These are phyloP conservation scores for Phytophthora megakarya DNA, from an alignment of 352 stramenopile species.

Conservation along the genomic window DNA sequence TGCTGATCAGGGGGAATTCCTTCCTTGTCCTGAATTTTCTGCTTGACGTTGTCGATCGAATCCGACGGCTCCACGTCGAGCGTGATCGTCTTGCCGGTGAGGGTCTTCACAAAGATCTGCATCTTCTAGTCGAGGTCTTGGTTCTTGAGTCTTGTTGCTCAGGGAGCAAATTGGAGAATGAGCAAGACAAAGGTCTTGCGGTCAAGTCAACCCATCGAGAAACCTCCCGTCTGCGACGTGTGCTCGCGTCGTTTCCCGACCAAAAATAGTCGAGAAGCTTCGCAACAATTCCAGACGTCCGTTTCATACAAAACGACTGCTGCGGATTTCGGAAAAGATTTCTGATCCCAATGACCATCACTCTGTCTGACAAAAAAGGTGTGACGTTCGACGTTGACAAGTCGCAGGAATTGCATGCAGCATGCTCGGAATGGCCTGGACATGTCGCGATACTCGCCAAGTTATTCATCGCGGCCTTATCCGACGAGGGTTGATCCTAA, in stretches of 20 bases:
- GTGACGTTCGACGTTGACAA: slow-evolving; percentile 13
- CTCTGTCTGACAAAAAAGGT: too few relatives aligned
- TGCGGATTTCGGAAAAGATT: slow-evolving; percentile 28
- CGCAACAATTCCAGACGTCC: slow-evolving; percentile 13
- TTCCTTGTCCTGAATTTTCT: slow-evolving; percentile 34
- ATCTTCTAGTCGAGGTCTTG: slow-evolving; percentile 31
- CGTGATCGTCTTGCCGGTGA: slow-evolving; percentile 33
- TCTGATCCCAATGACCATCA: slow-evolving; percentile 29
- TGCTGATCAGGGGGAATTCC: too few relatives aligned
- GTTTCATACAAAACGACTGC: slow-evolving; percentile 19
- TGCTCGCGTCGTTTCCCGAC: slow-evolving; percentile 20
- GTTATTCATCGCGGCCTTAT: too few relatives aligned
- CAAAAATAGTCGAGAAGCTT: slow-evolving; percentile 27
- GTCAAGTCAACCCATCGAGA: slow-evolving; percentile 28
- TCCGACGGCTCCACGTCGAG: slow-evolving; percentile 28
- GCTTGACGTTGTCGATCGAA: slow-evolving; percentile 31
- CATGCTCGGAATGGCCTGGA: too few relatives aligned
- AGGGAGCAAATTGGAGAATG: slow-evolving; percentile 32
- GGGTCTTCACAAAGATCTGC: slow-evolving; percentile 40
- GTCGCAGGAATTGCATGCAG: slow-evolving; percentile 4
- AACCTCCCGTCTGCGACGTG: slow-evolving; percentile 27
- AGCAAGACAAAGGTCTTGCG: not conserved
- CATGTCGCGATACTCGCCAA: too few relatives aligned
- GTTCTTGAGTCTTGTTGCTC: slow-evolving; percentile 17
- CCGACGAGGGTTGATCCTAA: too few relatives aligned